phyloP scores from a whole-genome alignment of 768 basidiomycete genomes.

The Podaxis sp. region DNA sequence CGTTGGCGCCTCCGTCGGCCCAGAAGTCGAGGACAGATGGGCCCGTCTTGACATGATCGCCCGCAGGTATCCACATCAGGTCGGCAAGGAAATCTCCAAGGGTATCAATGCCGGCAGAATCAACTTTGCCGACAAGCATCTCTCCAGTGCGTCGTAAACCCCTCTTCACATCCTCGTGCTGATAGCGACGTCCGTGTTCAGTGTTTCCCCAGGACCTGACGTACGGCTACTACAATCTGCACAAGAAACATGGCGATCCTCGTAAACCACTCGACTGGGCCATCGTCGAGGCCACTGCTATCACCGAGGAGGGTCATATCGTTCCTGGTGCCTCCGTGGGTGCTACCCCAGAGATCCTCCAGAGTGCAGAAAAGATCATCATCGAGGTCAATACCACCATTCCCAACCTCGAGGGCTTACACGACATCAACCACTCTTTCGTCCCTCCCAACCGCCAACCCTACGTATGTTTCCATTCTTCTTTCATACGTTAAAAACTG shows the following conservation, averaged over 20 bases:
- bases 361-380: conserved; percentile 48
- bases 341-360: conserved; percentile 48
- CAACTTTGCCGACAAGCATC: conserved; percentile 47
- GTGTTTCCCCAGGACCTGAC: conserved; percentile 53
- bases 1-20: conserved; percentile 46
- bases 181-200: conserved; percentile 13
- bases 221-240: conserved; percentile 46
- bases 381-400: conserved; percentile 50
- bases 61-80: conserved; percentile 49
- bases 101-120: conserved; percentile 50
- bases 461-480: conserved; percentile 28
- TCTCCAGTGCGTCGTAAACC: conserved; percentile 36
- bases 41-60: conserved; percentile 47
- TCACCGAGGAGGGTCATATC: conserved; percentile 47
- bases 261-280: conserved; percentile 48
- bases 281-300: conserved; percentile 49
- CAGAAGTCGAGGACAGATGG: conserved; percentile 52
- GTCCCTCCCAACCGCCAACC: conserved; percentile 44
- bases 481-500: neutral
- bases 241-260: conserved; percentile 44
- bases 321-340: conserved; percentile 49
- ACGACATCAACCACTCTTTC: conserved; percentile 48
- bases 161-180: neutral
- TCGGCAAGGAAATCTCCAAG: conserved; percentile 47
- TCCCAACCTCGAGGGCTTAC: conserved; percentile 46